Evolutionary conservation across 2,329 filamentous ascomycete species (phyloP).

Genomic region (Phialocephala sp.): DNA sequence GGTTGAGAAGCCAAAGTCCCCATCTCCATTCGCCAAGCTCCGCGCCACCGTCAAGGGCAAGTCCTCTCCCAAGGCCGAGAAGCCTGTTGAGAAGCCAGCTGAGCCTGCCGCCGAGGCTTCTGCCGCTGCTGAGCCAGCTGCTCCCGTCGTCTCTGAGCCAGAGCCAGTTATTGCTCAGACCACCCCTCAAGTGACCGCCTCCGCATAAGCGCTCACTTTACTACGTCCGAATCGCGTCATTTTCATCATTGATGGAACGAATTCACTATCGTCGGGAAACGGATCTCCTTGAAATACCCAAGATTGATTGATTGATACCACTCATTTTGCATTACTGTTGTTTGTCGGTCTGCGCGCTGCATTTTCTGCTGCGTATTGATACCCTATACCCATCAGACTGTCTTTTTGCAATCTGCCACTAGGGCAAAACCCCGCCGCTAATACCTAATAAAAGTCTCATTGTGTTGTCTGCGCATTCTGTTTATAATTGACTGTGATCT

Average conservation of each 20-base stretch:
- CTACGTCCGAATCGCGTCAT: slow-evolving; percentile 23
- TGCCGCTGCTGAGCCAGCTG: slow-evolving; percentile 33
- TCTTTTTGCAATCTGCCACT: slow-evolving; percentile 46
- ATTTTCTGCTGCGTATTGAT: slow-evolving; percentile 45
- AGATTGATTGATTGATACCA: slow-evolving; percentile 46
- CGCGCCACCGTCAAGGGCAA: slow-evolving; percentile 45
- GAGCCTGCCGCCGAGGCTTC: slow-evolving; percentile 41
- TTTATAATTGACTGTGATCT: slow-evolving; percentile 12
- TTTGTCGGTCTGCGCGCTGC: slow-evolving; percentile 40
- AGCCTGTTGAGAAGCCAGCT: slow-evolving; percentile 53
- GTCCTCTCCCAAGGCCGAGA: slow-evolving; percentile 48
- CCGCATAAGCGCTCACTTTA: slow-evolving; percentile 36
- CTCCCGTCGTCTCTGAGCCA: slow-evolving; percentile 29
- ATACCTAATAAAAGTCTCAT: slow-evolving; percentile 46
- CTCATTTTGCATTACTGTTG: slow-evolving; percentile 44
- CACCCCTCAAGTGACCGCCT: slow-evolving; percentile 42
- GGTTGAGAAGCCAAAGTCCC: slow-evolving; percentile 32
- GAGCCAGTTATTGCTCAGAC: slow-evolving; percentile 26
- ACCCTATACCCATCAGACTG: slow-evolving; percentile 47
- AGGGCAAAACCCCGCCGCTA: slow-evolving; percentile 43
- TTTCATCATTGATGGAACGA: slow-evolving; percentile 33
- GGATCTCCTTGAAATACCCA: slow-evolving; percentile 46
- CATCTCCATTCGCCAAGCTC: slow-evolving; percentile 45
- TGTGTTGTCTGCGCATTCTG: slow-evolving; percentile 23
- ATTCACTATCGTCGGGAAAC: slow-evolving; percentile 42